phyloP scores from a whole-genome alignment of 768 basidiomycete genomes.

The Exidia glandulosa region DNA sequence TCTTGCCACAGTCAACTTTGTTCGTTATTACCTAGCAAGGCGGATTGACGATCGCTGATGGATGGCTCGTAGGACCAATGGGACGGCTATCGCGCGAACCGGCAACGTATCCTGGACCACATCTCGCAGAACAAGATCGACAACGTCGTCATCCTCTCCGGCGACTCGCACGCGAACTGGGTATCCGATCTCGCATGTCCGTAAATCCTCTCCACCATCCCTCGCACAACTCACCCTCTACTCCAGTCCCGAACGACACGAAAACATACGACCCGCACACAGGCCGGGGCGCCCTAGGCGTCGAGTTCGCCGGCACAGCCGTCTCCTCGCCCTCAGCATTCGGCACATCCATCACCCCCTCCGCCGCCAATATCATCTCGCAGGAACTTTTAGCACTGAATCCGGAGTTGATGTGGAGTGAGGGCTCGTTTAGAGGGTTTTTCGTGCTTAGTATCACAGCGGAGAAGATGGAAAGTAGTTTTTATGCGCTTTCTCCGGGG shows the following conservation, averaged over 20 bases:
- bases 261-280: constrained; percentile 38
- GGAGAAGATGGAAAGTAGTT: constrained; percentile 34
- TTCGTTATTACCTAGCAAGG: constrained; percentile 4
- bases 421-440: constrained; percentile 48
- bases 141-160: constrained; percentile 46
- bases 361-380: constrained; percentile 30
- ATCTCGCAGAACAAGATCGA: constrained; percentile 37
- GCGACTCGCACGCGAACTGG: constrained; percentile 55
- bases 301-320: constrained; percentile 53
- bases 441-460: constrained; percentile 41
- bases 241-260: constrained; percentile 38
- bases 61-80: constrained; percentile 33
- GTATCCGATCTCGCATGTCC: constrained; percentile 44
- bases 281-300: constrained; percentile 40
- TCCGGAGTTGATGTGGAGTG: constrained; percentile 47
- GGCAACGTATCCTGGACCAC: constrained; percentile 38
- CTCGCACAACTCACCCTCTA: not conserved
- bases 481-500: constrained; percentile 43
- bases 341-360: constrained; percentile 28
- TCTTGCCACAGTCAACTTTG: constrained; percentile 13
- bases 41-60: not conserved
- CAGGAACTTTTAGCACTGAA: constrained; percentile 28
- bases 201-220: constrained; percentile 11
- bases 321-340: constrained; percentile 43
- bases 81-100: constrained; percentile 49